Evolutionary conservation across 768 basidiomycete genomes (phyloP).

Genomic region (Amanita rimosa): DNA sequence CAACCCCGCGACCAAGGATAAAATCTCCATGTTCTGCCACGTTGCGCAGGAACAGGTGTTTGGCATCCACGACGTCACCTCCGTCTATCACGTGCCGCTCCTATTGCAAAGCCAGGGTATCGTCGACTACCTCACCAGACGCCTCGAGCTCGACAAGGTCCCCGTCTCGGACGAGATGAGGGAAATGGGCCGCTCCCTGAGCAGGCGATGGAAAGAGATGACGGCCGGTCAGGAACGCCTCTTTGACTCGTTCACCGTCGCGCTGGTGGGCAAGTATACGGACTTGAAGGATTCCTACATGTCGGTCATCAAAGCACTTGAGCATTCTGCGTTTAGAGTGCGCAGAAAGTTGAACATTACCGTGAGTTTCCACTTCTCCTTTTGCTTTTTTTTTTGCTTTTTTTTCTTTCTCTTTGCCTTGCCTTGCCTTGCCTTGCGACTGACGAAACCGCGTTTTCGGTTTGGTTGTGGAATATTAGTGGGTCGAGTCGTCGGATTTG

Average conservation of each 20-base stretch:
- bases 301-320: conserved; percentile 93
- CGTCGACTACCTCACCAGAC: conserved; percentile 66
- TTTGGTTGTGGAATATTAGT: too few relatives aligned
- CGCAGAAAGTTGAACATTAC: conserved; percentile 74
- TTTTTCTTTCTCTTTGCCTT: not conserved
- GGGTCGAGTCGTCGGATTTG: conserved; percentile 93
- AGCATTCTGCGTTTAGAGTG: conserved; percentile 93
- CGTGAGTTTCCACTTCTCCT: conserved; percentile 16
- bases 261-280: conserved; percentile 95
- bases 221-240: conserved; percentile 88
- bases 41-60: conserved; percentile 83
- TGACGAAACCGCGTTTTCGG: too few relatives aligned
- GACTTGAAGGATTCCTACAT: conserved; percentile 97
- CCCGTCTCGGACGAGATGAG: conserved; percentile 43
- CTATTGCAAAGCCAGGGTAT: conserved; percentile 91
- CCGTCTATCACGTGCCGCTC: conserved; percentile 95
- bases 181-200: conserved; percentile 54
- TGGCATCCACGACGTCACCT: conserved; percentile 92
- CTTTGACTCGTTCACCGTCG: conserved; percentile 82
- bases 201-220: conserved; percentile 69
- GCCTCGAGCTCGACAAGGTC: conserved; percentile 62
- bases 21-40: conserved; percentile 99
- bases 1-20: conserved; percentile 79
- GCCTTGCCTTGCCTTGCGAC: too few relatives aligned
- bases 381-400: not conserved